Evolutionary conservation across 768 basidiomycete genomes (phyloP).

Genomic region (Saitozyma sp.): DNA sequence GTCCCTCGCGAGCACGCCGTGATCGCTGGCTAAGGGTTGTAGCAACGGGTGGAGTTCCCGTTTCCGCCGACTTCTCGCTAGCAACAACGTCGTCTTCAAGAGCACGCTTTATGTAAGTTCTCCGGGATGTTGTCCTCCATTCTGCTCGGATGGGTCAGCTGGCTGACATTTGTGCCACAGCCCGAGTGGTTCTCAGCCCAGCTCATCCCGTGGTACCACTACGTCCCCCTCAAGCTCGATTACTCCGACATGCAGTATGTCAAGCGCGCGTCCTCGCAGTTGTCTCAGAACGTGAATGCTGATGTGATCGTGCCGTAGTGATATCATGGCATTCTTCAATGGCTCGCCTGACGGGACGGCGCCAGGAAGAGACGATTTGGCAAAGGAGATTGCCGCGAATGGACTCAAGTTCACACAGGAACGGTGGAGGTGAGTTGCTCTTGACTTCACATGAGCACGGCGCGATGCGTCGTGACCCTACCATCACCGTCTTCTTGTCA

Average conservation of each 20-base stretch:
- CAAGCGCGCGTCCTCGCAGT: not conserved
- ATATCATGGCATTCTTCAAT: constrained; percentile 47
- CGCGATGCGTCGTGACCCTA: not conserved
- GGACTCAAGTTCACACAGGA: constrained; percentile 35
- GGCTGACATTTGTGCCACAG: constrained; percentile 20
- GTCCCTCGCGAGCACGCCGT: not conserved
- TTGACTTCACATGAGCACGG: not conserved
- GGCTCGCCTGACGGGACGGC: constrained; percentile 38
- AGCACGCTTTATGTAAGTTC: constrained; percentile 45
- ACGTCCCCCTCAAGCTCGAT: constrained; percentile 46
- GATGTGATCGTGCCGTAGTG: constrained; percentile 19
- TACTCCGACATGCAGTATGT: constrained; percentile 50
- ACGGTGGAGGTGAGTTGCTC: constrained; percentile 34
- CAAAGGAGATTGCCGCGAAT: constrained; percentile 39
- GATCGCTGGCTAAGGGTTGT: not conserved
- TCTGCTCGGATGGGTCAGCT: not conserved
- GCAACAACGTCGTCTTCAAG: constrained; percentile 47
- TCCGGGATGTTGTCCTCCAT: not conserved
- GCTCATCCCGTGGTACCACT: constrained; percentile 50
- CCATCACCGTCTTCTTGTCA: not conserved
- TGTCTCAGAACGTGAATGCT: not conserved
- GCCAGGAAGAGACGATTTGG: constrained; percentile 34
- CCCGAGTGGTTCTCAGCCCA: constrained; percentile 46
- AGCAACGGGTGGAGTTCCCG: constrained; percentile 49
- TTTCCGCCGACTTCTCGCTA: constrained; percentile 34